Percentiles rank a stretch among this genome's conserved stretches.
phyloP scores from a whole-genome alignment of 2,329 filamentous ascomycete species.

The Aspergillus latus region DNA sequence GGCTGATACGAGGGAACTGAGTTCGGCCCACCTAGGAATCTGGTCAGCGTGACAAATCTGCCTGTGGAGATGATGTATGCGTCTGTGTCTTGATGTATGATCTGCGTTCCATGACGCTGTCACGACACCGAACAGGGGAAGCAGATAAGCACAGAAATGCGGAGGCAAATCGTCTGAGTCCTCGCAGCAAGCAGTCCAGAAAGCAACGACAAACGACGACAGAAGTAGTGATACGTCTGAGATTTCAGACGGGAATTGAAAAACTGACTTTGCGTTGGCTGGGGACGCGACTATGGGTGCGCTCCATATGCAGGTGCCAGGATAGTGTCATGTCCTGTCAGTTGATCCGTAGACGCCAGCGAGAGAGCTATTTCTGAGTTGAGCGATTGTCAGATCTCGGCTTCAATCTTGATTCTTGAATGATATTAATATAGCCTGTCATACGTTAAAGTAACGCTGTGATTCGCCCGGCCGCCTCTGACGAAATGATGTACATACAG shows the following conservation, averaged over 20 bases:
- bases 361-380: neutral
- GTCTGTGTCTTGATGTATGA: neutral
- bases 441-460: neutral
- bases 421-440: neutral
- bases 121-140: neutral
- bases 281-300: neutral
- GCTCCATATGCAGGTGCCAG: neutral
- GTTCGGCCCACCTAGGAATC: neutral
- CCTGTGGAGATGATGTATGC: constrained; percentile 6
- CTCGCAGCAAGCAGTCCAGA: constrained; percentile 4
- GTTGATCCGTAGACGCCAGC: neutral
- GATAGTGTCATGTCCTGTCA: neutral
- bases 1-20: constrained; percentile 10
- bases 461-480: neutral
- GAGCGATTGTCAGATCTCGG: neutral
- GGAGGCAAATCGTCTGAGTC: neutral
- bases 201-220: constrained; percentile 1
- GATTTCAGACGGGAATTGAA: constrained; percentile 1
- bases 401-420: neutral
- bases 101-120: too few species aligned
- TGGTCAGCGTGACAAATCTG: constrained; percentile 17
- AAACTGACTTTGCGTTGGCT: neutral
- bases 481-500: constrained; percentile 8
- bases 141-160: neutral
- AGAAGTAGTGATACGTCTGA: neutral